These are phyloP conservation scores for Eucalyptus melliodora DNA, from an alignment of 345 rosid genomes.

Conservation along the genomic window DNA sequence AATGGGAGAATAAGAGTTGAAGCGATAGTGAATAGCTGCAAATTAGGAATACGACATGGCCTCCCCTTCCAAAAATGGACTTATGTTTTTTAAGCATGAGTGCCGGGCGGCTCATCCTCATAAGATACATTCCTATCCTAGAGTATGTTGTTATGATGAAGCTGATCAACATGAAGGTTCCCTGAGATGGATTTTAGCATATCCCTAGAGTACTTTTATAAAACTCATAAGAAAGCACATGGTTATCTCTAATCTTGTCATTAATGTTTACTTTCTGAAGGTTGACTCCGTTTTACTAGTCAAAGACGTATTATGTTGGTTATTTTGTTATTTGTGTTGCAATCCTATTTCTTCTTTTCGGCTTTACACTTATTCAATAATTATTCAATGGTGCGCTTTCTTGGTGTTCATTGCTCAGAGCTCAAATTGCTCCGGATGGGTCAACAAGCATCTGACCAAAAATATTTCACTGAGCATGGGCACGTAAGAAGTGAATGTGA, in stretches of 20 bases:
- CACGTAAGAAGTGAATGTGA: slow-evolving; percentile 18
- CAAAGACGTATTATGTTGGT: not conserved
- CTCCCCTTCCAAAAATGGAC: not conserved
- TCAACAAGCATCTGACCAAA: slow-evolving; percentile 33
- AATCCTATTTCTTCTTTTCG: not conserved
- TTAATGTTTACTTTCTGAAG: not conserved
- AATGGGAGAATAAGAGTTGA: not conserved
- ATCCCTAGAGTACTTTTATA: not conserved
- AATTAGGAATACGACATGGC: not conserved
- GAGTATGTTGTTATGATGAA: not conserved
- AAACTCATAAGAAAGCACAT: not conserved
- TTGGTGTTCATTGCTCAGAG: not conserved
- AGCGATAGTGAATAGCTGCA: not conserved
- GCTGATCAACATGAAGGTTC: not conserved
- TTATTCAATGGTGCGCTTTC: not conserved
- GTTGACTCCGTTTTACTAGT: not conserved
- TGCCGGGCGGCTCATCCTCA: not conserved
- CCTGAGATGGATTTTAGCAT: not conserved
- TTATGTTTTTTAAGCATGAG: not conserved
- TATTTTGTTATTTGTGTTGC: not conserved
- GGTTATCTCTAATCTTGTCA: not conserved
- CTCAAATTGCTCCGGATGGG: slow-evolving; percentile 22
- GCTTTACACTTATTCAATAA: not conserved
- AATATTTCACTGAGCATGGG: slow-evolving; percentile 18
- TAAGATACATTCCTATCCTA: not conserved